Evolutionary conservation across 2,329 filamentous ascomycete species (phyloP).

Genomic region (Westerdykella sp.): DNA sequence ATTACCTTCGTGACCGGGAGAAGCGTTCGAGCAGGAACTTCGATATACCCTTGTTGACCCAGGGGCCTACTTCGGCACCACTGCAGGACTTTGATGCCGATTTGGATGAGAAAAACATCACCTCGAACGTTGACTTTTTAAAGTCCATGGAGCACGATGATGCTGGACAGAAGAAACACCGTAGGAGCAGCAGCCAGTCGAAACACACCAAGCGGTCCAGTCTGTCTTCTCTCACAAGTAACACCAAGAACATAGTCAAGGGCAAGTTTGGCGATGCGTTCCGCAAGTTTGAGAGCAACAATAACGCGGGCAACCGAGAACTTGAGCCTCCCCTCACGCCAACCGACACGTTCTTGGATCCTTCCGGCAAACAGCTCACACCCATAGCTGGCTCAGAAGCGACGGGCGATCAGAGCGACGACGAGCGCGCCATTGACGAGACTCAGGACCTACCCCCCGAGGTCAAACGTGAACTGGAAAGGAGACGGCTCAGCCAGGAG

Average conservation of each 20-base stretch:
- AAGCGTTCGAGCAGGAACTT: slow-evolving; percentile 40
- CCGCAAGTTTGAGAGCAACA: slow-evolving; percentile 71
- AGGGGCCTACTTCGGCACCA: slow-evolving; percentile 24
- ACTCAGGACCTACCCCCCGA: slow-evolving; percentile 74
- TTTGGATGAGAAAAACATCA: slow-evolving; percentile 59
- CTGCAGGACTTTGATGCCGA: slow-evolving; percentile 37
- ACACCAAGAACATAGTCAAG: slow-evolving; percentile 74
- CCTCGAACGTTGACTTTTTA: slow-evolving; percentile 77
- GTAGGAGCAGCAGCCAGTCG: slow-evolving; percentile 50
- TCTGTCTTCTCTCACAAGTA: slow-evolving; percentile 61
- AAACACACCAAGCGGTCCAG: slow-evolving; percentile 68
- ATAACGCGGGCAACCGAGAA: slow-evolving; percentile 16
- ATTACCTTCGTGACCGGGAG: slow-evolving; percentile 73
- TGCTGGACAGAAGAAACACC: slow-evolving; percentile 51
- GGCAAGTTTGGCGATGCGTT: slow-evolving; percentile 92
- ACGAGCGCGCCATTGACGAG: slow-evolving; percentile 58
- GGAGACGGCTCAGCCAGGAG: slow-evolving; percentile 73
- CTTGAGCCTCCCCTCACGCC: slow-evolving; percentile 24
- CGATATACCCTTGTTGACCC: slow-evolving; percentile 25
- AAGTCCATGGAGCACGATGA: slow-evolving; percentile 62
- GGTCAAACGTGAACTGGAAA: slow-evolving; percentile 83
- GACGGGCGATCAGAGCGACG: slow-evolving; percentile 61
- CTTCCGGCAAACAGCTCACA: slow-evolving; percentile 38
- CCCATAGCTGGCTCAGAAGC: slow-evolving; percentile 73
- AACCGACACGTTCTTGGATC: slow-evolving; percentile 18